A percentile compares a stretch with the other conserved stretches of the same genome.
Evolutionary conservation across 2,329 filamentous ascomycete genomes (phyloP).

Genomic region (Exophiala sp.): DNA sequence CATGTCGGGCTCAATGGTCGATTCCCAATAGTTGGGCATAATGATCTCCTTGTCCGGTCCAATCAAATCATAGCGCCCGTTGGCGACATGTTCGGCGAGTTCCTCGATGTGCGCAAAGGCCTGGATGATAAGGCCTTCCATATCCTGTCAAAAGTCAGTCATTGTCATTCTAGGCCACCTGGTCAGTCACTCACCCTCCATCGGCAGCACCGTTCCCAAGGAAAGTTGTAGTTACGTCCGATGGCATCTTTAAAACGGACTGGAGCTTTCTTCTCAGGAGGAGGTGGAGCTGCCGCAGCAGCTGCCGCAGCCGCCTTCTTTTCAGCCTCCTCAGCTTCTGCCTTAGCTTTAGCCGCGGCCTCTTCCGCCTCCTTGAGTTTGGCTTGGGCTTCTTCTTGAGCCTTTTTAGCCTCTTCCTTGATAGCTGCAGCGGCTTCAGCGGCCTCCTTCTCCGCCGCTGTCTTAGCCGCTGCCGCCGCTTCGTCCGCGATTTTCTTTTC

Average conservation of each 20-base stretch:
- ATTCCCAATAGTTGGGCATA: conserved; percentile 74
- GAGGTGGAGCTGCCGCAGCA: conserved; percentile 37
- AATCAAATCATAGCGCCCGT: conserved; percentile 73
- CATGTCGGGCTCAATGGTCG: conserved; percentile 72
- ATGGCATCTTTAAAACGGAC: conserved; percentile 90
- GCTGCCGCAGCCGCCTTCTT: conserved; percentile 33
- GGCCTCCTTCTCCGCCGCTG: conserved; percentile 36
- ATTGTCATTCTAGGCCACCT: neutral
- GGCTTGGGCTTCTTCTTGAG: conserved; percentile 33
- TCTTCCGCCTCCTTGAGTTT: conserved; percentile 33
- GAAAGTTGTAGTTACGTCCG: conserved; percentile 86
- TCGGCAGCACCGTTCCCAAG: conserved; percentile 75
- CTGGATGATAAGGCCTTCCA: conserved; percentile 81
- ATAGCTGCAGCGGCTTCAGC: conserved; percentile 34
- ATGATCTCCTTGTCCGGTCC: conserved; percentile 78
- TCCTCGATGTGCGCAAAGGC: conserved; percentile 73
- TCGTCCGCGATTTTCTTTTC: conserved; percentile 36
- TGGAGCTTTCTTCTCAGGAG: conserved; percentile 60
- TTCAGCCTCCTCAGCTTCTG: conserved; percentile 30
- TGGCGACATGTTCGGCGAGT: conserved; percentile 67
- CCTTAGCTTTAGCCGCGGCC: conserved; percentile 32
- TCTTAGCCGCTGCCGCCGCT: conserved; percentile 36
- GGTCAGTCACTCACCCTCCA: conserved; percentile 60
- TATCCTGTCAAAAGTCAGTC: conserved; percentile 51
- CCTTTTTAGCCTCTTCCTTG: conserved; percentile 29